These are phyloP conservation scores for Ceratopteris richardii DNA, from an alignment of 75 land plant species.

Conservation along the genomic window DNA sequence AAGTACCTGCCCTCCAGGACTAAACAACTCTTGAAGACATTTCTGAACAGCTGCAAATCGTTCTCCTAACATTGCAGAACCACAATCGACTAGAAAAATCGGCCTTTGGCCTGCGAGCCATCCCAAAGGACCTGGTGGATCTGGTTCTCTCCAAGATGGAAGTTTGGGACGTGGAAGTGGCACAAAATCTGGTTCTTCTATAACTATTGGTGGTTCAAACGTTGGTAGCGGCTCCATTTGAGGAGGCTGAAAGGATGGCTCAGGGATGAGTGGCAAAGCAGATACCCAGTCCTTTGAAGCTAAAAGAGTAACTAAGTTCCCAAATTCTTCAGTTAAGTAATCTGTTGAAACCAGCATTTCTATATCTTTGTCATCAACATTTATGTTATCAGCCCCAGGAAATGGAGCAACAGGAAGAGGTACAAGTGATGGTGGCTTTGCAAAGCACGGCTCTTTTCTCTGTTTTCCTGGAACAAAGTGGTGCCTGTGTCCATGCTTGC, in stretches of 20 bases:
- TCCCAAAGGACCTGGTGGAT: conserved; percentile 18
- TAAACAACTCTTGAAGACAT: conserved; percentile 6
- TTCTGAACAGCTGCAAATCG: conserved; percentile 12
- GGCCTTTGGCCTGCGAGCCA: conserved; percentile 16
- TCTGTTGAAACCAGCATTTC: background rate
- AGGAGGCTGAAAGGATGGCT: conserved; percentile 18
- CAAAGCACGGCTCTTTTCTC: conserved; percentile 11
- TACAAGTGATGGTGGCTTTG: conserved; percentile 9
- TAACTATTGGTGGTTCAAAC: conserved; percentile 9
- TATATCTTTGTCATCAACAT: background rate
- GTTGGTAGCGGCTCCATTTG: conserved; percentile 2
- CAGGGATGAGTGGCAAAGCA: conserved; percentile 2
- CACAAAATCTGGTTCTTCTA: conserved; percentile 8
- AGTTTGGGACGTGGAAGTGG: background rate
- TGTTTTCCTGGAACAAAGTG: conserved; percentile 1
- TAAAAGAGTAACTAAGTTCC: background rate
- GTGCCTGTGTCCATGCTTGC: conserved; percentile 10
- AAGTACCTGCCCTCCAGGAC: conserved; percentile 24
- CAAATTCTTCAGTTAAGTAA: background rate
- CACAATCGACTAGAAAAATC: conserved; percentile 16
- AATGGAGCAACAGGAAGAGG: conserved; percentile 8
- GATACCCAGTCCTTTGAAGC: background rate
- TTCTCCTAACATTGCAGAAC: conserved; percentile 21
- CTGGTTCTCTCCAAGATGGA: conserved; percentile 15
- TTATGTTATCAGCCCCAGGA: background rate